These are phyloP conservation scores for Coemansia sp. DNA, from an alignment of 192 early-diverging fungal genomes.

Conservation along the genomic window DNA sequence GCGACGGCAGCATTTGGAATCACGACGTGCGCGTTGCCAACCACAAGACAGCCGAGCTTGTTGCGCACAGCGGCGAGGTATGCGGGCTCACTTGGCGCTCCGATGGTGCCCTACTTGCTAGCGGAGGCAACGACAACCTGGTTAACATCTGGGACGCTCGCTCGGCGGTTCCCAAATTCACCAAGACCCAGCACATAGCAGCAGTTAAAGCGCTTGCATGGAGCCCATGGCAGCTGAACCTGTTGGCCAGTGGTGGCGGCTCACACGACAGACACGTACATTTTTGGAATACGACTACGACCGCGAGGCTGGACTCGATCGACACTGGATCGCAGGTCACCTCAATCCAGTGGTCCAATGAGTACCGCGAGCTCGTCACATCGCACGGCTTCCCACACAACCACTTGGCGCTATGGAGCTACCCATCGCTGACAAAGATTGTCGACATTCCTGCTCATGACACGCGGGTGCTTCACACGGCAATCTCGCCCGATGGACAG, in stretches of 20 bases:
- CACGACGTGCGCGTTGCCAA: conserved; percentile 90
- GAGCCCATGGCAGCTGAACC: conserved; percentile 86
- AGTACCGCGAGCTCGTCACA: conserved; percentile 81
- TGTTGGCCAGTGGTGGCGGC: conserved; percentile 91
- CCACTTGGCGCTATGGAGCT: conserved; percentile 83
- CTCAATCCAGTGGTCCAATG: conserved; percentile 84
- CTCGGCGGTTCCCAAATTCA: conserved; percentile 62
- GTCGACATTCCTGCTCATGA: conserved; percentile 84
- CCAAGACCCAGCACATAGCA: conserved; percentile 74
- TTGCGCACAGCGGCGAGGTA: conserved; percentile 73
- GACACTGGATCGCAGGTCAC: conserved; percentile 91
- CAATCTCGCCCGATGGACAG: conserved; percentile 89
- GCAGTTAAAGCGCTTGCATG: conserved; percentile 95
- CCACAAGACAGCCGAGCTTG: conserved; percentile 73
- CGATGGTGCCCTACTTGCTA: conserved; percentile 79
- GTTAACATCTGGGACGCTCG: conserved; percentile 88
- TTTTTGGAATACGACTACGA: conserved; percentile 87
- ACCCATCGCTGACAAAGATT: conserved; percentile 68
- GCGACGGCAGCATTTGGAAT: conserved; percentile 89
- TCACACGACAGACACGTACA: conserved; percentile 84
- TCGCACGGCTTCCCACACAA: conserved; percentile 92
- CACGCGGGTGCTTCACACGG: conserved; percentile 83
- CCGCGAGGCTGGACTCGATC: conserved; percentile 59
- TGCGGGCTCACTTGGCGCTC: conserved; percentile 87
- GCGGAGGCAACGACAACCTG: conserved; percentile 92